Evolutionary conservation across 2,329 filamentous ascomycete species (phyloP), one percentile per base, ranked within the genome.

Genomic region (Epichloe typhina): DNA sequence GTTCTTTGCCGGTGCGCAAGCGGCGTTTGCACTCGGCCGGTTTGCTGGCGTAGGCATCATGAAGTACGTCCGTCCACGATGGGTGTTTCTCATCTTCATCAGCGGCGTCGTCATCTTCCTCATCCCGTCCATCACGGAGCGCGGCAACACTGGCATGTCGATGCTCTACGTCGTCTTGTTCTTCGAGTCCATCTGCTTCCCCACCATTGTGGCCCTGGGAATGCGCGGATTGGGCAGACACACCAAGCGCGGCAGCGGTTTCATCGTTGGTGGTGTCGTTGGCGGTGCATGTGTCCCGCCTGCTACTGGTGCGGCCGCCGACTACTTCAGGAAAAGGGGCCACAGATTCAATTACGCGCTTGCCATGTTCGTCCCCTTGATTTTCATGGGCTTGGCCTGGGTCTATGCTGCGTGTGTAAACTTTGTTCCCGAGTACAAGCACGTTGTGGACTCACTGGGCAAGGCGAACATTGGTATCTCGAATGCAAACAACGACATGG

Each of bases 171-270:
- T 86, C 9, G 79, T 83, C 6, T 72, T 89, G 23, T 88, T 90
- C 71, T 90, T 90, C 66, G 86, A 88, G 66, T 83, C 79, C 4
- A 84, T 88, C 61, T 85, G 83, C 64, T 91, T 90, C 71, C 86
- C 86, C 0, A 89, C 85, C 17, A 88, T 91, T 59, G 80, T 91
- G 33, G 84, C 85, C 4, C 72, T 90, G 3, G 84, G 84, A 8
- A 87, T 88, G 71, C 77, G 84, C 21, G 85, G 84, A 2, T 73
- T 89, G 1, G 86, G 87, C 5, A 77, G 81, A 17, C 83, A 91
- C 67, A 86, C 83, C 37, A 89, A 90, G 71, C 77, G 84, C 53
- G 86, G 86, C 1, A 82, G 80, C 2, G 84, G 84, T 4, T 84
- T 79, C 63, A 81, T 69, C 52, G 76, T 88, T 2, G 83, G 73